A percentile compares a stretch with the other conserved stretches of the same genome.
Conservation (phyloP, 2,329 filamentous ascomycete genomes). For the Zymoseptoria passerinii region DNA sequence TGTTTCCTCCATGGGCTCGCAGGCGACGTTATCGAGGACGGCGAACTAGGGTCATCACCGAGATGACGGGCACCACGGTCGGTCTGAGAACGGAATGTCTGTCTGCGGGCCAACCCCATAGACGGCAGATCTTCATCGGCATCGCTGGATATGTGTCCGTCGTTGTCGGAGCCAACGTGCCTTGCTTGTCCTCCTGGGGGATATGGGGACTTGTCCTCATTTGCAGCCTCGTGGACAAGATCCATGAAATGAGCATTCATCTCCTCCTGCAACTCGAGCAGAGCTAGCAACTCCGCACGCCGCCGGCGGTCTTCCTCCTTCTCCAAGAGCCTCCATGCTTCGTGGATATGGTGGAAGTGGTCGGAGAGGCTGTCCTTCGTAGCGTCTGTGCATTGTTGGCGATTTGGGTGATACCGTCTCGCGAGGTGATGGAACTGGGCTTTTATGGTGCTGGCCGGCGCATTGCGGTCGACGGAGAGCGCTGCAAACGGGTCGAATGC, state of each 20-base stretch:
- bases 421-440: slow-evolving; percentile 84
- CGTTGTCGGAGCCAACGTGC: slow-evolving; percentile 13
- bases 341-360: slow-evolving; percentile 25
- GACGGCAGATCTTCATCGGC: slow-evolving; percentile 27
- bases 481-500: slow-evolving; percentile 69
- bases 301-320: slow-evolving; percentile 23
- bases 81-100: slow-evolving; percentile 17
- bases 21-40: background rate
- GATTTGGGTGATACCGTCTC: slow-evolving; percentile 62
- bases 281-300: slow-evolving; percentile 22
- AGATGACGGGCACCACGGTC: slow-evolving; percentile 9
- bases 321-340: slow-evolving; percentile 25
- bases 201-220: slow-evolving; percentile 1
- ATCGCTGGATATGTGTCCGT: slow-evolving; percentile 28
- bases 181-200: slow-evolving; percentile 9
- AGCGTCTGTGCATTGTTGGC: slow-evolving; percentile 45
- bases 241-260: slow-evolving; percentile 21
- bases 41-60: slow-evolving; percentile 4
- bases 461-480: slow-evolving; percentile 61
- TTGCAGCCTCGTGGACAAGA: slow-evolving; percentile 10
- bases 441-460: slow-evolving; percentile 73
- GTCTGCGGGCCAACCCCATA: slow-evolving; percentile 17
- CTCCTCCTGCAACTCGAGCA: slow-evolving; percentile 24
- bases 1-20: slow-evolving; percentile 13
- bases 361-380: slow-evolving; percentile 18